Evolutionary conservation across 2,329 filamentous ascomycete species (phyloP).

Genomic region (Escovopsis sp.): DNA sequence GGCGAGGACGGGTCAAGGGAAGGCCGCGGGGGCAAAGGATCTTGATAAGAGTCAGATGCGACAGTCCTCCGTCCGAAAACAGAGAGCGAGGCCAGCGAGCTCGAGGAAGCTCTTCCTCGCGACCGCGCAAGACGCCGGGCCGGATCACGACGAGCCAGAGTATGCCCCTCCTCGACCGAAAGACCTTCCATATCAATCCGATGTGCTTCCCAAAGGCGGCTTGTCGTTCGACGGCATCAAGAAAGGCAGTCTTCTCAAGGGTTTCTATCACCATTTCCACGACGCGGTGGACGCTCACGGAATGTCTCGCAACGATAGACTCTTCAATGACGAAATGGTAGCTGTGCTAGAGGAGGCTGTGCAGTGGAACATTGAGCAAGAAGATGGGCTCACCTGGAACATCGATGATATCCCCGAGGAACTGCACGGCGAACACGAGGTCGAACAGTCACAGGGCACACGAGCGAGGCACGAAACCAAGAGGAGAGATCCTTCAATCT

Average conservation of each 20-base stretch:
- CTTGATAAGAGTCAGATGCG: constrained; percentile 48
- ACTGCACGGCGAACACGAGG: not conserved
- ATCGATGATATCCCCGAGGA: constrained; percentile 37
- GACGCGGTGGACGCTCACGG: constrained; percentile 55
- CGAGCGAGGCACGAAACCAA: not conserved
- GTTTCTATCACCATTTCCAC: constrained; percentile 45
- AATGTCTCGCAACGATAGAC: constrained; percentile 44
- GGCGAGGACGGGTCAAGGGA: constrained; percentile 51
- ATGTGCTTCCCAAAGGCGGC: constrained; percentile 45
- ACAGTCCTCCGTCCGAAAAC: constrained; percentile 44
- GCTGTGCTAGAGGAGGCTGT: constrained; percentile 43
- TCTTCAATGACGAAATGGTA: constrained; percentile 40
- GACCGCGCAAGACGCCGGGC: constrained; percentile 31
- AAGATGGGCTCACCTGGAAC: constrained; percentile 48
- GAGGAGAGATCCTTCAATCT: constrained; percentile 13
- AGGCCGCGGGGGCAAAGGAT: constrained; percentile 49
- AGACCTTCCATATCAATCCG: constrained; percentile 53
- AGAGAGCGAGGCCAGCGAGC: constrained; percentile 41
- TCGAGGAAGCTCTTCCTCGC: constrained; percentile 49
- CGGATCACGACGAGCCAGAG: constrained; percentile 61
- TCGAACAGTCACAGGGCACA: not conserved
- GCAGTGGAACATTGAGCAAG: constrained; percentile 50
- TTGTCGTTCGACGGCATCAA: constrained; percentile 44
- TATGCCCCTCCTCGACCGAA: constrained; percentile 68
- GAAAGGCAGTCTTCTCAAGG: constrained; percentile 44